A percentile compares a stretch with the other conserved stretches of the same genome.
Conservation (phyloP, 495 filamentous ascomycete genomes). For the Trichocladium antarcticum region DNA sequence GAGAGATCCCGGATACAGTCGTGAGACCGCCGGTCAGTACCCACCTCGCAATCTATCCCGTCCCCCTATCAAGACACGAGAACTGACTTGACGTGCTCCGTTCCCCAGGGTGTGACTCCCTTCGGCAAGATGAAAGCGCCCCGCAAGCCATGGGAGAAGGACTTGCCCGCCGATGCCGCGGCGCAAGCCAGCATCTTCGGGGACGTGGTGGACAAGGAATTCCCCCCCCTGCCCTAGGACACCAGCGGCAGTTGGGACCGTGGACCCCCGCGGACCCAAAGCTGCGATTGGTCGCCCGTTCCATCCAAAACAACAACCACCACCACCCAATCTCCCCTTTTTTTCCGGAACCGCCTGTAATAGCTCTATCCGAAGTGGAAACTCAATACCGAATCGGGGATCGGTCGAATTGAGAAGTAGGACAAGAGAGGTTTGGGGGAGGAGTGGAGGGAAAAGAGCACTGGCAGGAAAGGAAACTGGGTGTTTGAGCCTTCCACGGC, state of each 20-base stretch:
- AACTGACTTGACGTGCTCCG: background rate
- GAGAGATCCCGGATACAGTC: constrained; percentile 76
- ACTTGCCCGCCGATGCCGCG: background rate
- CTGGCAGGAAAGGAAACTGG: too few species aligned
- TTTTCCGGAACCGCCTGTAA: too few species aligned
- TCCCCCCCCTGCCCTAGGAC: constrained; percentile 17
- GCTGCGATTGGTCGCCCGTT: too few species aligned
- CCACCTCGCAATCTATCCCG: background rate
- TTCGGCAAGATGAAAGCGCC: constrained; percentile 27
- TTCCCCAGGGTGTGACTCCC: constrained; percentile 21
- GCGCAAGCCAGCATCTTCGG: background rate
- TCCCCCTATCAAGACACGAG: background rate
- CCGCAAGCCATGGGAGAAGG: constrained; percentile 31
- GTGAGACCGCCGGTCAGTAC: constrained; percentile 43
- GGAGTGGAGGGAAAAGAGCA: too few species aligned
- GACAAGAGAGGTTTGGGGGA: too few species aligned
- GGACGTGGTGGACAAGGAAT: constrained; percentile 16
- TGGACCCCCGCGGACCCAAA: background rate
- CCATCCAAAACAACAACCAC: too few species aligned
- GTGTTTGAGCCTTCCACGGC: too few species aligned
- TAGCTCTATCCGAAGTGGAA: too few species aligned
- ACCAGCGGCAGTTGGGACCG: background rate
- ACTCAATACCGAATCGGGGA: too few species aligned
- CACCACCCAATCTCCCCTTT: too few species aligned
- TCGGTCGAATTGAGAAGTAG: too few species aligned